These are phyloP conservation scores for Gentiana dahurica DNA, from an alignment of 257 asterid species.

Conservation along the genomic window DNA sequence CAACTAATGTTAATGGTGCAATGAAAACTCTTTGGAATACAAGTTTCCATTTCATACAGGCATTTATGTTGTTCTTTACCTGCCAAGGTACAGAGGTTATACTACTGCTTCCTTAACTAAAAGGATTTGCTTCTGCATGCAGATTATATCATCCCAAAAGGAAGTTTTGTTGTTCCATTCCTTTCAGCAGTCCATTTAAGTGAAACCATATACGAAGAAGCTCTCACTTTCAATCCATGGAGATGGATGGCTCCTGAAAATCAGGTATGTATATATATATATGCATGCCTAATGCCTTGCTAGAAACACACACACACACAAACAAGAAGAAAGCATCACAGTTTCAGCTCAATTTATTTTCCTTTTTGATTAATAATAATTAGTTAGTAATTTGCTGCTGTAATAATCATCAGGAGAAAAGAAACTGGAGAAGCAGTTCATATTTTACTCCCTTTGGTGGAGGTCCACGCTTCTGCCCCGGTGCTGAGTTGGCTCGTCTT, in stretches of 20 bases:
- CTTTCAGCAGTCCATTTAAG: slow-evolving; percentile 80
- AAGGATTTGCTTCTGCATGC: slow-evolving; percentile 25
- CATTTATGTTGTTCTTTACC: no score
- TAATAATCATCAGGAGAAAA: slow-evolving; percentile 41
- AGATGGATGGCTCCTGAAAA: slow-evolving; percentile 81
- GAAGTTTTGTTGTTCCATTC: slow-evolving; percentile 83
- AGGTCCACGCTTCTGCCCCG: slow-evolving; percentile 87
- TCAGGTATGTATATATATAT: slow-evolving; percentile 59
- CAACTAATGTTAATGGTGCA: no score
- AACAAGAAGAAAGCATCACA: neutral
- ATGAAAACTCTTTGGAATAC: no score
- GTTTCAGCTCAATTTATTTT: no score
- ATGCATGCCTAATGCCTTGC: no score
- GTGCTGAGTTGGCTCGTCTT: slow-evolving; percentile 92
- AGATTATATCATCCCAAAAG: slow-evolving; percentile 77
- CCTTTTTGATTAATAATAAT: no score
- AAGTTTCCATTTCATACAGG: no score
- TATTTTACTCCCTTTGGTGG: slow-evolving; percentile 87
- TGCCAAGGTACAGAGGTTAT: no score
- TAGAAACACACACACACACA: neutral
- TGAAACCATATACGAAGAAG: slow-evolving; percentile 45
- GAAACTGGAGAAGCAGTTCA: slow-evolving; percentile 76
- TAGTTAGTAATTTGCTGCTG: no score
- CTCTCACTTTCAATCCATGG: slow-evolving; percentile 76
- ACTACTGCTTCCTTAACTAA: neutral